phyloP scores from a whole-genome alignment of 2,329 filamentous ascomycete species.

The Penicillium corylophilum region DNA sequence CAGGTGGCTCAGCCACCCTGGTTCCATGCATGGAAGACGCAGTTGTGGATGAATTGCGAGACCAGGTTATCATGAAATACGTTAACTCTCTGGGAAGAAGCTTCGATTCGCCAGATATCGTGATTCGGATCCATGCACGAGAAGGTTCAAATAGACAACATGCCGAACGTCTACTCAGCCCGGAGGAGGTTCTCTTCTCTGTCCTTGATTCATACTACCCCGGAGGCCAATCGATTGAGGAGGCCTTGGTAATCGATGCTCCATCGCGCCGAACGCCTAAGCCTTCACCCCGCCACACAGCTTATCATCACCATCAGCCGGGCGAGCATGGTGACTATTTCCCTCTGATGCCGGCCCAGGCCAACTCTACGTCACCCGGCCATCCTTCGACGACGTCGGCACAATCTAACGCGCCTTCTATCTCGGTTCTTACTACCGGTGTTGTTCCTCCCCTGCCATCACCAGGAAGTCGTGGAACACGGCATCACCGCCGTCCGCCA shows the following conservation, averaged over 20 bases:
- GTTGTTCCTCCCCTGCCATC: constrained; percentile 80
- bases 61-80: constrained; percentile 90
- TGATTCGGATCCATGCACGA: constrained; percentile 72
- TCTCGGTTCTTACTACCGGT: constrained; percentile 76
- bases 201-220: constrained; percentile 82
- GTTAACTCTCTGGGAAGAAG: constrained; percentile 84
- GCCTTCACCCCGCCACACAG: constrained; percentile 65
- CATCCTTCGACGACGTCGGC: constrained; percentile 44
- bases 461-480: constrained; percentile 64
- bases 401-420: constrained; percentile 58
- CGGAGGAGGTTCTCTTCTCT: constrained; percentile 78
- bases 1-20: constrained; percentile 79
- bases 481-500: constrained; percentile 57
- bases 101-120: constrained; percentile 89
- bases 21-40: constrained; percentile 84
- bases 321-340: constrained; percentile 80
- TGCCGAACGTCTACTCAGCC: constrained; percentile 69
- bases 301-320: constrained; percentile 57
- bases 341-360: constrained; percentile 62
- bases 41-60: constrained; percentile 89
- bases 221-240: constrained; percentile 80
- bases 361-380: constrained; percentile 42
- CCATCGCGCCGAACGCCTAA: constrained; percentile 74
- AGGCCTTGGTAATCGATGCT: constrained; percentile 88
- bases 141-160: constrained; percentile 52